Conservation (phyloP, 2,329 filamentous ascomycete genomes). For the Ophiostoma tasmaniense region DNA sequence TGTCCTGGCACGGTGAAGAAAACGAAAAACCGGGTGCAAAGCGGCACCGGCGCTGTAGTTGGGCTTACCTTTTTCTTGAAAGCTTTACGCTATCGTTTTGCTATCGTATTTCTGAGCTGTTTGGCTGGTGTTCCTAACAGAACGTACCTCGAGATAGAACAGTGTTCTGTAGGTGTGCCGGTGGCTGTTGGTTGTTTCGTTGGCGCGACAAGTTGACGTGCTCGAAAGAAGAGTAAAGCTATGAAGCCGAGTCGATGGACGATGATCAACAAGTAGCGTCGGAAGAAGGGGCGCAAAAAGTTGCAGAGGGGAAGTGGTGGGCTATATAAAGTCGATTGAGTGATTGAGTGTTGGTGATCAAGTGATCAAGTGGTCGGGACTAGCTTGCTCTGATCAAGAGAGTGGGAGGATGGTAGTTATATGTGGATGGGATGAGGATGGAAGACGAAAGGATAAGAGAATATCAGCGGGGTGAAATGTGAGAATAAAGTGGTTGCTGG, state of each 20-base stretch:
- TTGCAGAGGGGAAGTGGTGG: background rate
- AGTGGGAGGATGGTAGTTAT: background rate
- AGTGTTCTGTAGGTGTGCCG: background rate
- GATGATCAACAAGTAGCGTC: background rate
- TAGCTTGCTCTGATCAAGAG: background rate
- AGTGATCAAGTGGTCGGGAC: background rate
- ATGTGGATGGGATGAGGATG: background rate
- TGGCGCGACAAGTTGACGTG: background rate
- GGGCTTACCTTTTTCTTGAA: background rate
- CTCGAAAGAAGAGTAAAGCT: no score
- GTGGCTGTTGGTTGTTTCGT: background rate
- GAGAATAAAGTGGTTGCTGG: constrained; percentile 13
- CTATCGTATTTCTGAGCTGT: no score
- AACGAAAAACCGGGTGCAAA: background rate
- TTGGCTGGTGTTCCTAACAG: background rate
- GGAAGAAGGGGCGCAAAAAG: background rate
- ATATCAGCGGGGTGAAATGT: constrained; percentile 13
- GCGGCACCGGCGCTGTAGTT: background rate
- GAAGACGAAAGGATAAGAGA: constrained; percentile 1
- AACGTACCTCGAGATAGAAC: background rate
- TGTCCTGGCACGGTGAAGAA: background rate
- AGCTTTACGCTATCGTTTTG: background rate
- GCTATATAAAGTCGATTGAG: background rate
- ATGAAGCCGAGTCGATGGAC: background rate
- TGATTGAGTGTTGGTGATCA: background rate